Conservation (phyloP, 2,329 filamentous ascomycete species). For the Macrophomina pseudophaseolina region DNA sequence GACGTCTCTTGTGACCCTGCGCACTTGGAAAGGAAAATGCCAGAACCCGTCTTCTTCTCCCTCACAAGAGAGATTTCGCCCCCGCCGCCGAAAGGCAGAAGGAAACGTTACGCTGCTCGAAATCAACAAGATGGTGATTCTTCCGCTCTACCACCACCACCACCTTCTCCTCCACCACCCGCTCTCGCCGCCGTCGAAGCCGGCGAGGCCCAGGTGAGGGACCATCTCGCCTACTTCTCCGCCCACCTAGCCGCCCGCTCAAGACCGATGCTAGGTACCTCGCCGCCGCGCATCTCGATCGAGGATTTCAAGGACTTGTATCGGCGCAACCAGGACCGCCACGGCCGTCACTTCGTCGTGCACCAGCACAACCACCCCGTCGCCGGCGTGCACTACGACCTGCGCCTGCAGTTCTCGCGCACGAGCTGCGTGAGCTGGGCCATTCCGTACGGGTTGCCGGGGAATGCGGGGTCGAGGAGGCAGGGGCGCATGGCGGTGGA, state of each 20-base stretch:
- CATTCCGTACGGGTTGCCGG: conserved; percentile 51
- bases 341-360: conserved; percentile 65
- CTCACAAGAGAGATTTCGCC: neutral
- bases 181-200: conserved; percentile 57
- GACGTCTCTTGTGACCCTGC: neutral
- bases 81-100: neutral
- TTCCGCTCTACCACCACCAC: conserved; percentile 27
- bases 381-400: conserved; percentile 71
- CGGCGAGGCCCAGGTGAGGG: conserved; percentile 52
- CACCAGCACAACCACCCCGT: conserved; percentile 76
- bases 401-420: conserved; percentile 71
- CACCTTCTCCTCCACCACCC: conserved; percentile 28
- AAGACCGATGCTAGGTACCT: conserved; percentile 27
- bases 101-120: neutral
- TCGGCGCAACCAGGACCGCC: conserved; percentile 49
- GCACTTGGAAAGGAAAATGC: neutral
- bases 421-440: conserved; percentile 67
- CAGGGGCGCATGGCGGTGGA: conserved; percentile 52
- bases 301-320: conserved; percentile 54
- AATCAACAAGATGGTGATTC: no score
- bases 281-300: conserved; percentile 46
- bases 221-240: conserved; percentile 57
- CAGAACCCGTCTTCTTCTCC: neutral
- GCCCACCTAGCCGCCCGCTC: conserved; percentile 45
- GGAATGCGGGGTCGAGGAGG: conserved; percentile 47